Evolutionary conservation across 192 early-diverging fungal species (phyloP).

Genomic region (Coemansia sp.): DNA sequence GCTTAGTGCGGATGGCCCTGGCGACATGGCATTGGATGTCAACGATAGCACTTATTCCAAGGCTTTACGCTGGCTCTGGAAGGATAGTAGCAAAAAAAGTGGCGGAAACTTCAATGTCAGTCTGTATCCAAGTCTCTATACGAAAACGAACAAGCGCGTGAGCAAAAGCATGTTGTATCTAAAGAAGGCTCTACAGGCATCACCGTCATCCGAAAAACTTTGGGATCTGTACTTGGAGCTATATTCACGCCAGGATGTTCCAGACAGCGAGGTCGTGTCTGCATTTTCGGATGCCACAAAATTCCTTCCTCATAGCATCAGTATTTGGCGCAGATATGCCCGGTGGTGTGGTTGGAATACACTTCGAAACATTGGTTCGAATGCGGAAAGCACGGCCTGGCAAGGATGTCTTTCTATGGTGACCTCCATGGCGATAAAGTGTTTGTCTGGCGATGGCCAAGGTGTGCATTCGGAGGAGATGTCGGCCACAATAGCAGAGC

Average conservation of each 20-base stretch:
- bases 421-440: slow-evolving; percentile 21
- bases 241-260: slow-evolving; percentile 24
- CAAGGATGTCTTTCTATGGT: slow-evolving; percentile 20
- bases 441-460: slow-evolving; percentile 5
- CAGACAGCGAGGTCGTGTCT: slow-evolving; percentile 20
- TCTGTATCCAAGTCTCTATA: background rate
- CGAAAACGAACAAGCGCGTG: slow-evolving; percentile 13
- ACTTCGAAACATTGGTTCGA: background rate
- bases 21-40: background rate
- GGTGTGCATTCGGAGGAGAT: slow-evolving; percentile 7
- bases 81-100: background rate
- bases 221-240: slow-evolving; percentile 49
- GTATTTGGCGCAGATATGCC: slow-evolving; percentile 37
- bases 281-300: slow-evolving; percentile 42
- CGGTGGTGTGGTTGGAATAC: slow-evolving; percentile 39
- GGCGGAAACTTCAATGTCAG: background rate
- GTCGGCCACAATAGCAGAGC: slow-evolving; percentile 29
- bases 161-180: slow-evolving; percentile 23
- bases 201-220: slow-evolving; percentile 35
- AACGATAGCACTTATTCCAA: background rate
- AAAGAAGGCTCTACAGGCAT: slow-evolving; percentile 18
- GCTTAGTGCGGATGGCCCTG: too few relatives aligned
- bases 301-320: slow-evolving; percentile 24
- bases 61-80: background rate
- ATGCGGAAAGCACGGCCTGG: slow-evolving; percentile 11